Conservation (phyloP, 164 flowering plant genomes). For the Annona squamosa region DNA sequence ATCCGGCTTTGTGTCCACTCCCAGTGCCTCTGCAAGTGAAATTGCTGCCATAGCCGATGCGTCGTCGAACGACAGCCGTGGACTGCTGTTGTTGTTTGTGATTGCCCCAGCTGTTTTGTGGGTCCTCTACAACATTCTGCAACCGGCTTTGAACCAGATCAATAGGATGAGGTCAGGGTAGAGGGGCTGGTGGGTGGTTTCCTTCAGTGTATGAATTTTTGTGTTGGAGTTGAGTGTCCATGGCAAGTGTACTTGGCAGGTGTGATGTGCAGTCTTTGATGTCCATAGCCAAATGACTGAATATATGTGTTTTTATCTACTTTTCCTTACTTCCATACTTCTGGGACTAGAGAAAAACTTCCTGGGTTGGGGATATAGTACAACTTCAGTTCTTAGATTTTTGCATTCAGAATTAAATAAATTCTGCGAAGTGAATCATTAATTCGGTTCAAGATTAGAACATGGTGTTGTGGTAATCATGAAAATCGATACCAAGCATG, state of each 20-base stretch:
- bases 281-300: not conserved
- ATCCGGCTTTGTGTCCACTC: constrained; percentile 35
- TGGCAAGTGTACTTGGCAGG: not conserved
- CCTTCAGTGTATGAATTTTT: not conserved
- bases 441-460: too few species aligned
- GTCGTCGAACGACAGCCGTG: constrained; percentile 41
- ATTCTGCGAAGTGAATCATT: not conserved
- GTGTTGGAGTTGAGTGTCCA: not conserved
- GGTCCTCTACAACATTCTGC: constrained; percentile 68
- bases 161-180: constrained; percentile 69
- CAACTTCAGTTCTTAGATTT: not conserved
- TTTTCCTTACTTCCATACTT: not conserved
- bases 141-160: constrained; percentile 90
- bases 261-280: not conserved
- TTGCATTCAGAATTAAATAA: not conserved
- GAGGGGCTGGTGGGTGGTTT: not conserved
- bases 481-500: not conserved
- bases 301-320: not conserved
- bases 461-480: not conserved
- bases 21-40: constrained; percentile 47
- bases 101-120: constrained; percentile 60
- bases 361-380: not conserved
- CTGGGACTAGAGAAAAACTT: not conserved
- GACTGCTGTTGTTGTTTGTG: constrained; percentile 52
- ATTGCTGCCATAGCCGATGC: constrained; percentile 47